Evolutionary conservation across 495 filamentous ascomycete genomes (phyloP), one percentile per base, ranked within the genome.

Genomic region (Melanomma pulvis-pyrius): DNA sequence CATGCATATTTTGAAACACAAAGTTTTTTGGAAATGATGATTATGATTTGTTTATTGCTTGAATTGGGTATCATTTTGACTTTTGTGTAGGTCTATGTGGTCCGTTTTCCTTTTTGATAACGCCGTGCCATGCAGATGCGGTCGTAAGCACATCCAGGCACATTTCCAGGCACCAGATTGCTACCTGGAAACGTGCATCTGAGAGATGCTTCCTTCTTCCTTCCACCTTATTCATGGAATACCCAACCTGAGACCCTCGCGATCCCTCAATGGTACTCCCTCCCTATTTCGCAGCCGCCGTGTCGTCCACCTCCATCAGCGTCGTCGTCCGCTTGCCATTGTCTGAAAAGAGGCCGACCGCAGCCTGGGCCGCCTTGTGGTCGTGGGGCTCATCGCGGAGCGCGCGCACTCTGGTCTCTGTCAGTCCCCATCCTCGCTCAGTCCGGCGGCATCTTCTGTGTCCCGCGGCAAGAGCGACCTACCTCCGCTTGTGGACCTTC

Each of bases 401-500:
- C 61, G 88, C 79, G 63, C 88, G 87, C 30, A 96, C 73, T 78
- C 93, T 96, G 48, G 28, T 44, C 15, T 9, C 11, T 49, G 52
- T 65, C 48, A 55, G 39, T 59, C 11, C 36, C 7, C 41, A 54
- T 28, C 44, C 22, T n/a, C n/a, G n/a, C n/a, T n/a, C n/a, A n/a
- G n/a, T n/a, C n/a, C n/a, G n/a, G n/a, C n/a, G n/a, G n/a, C n/a
- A n/a, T n/a, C n/a, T n/a, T n/a, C 82, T 66, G 34, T 1, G 7
- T 32, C 9, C n/a, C 21, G 25, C 9, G 15, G 6, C 25, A 21
- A 28, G 17, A 5, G 25, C 36, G 39, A n/a, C 62, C 9, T 73
- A 96, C 93, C 89, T 88, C 80, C 91, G 83, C 83, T 92, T 97
- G 77, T 98, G 93, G 41, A 87, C 88, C 80, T 96, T 98, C 61